Evolutionary conservation across 1,284 basidiomycete genomes (phyloP).

Genomic region (Kalmanozyma brasiliensis): DNA sequence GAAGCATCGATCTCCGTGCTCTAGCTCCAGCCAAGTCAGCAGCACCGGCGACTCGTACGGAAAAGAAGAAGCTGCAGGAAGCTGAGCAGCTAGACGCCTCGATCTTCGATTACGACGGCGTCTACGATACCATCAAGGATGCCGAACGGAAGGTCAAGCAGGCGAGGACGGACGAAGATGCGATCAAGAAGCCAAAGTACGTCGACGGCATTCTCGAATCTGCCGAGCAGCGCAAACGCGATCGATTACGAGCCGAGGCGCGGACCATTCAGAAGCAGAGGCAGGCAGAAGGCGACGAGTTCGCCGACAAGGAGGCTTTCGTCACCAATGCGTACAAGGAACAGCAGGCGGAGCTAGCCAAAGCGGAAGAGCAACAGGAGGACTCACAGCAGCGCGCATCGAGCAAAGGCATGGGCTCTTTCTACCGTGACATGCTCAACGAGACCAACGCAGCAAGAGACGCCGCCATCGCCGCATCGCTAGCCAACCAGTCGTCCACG

Average conservation of each 20-base stretch:
- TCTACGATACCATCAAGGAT: constrained; percentile 94
- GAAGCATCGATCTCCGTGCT: constrained; percentile 10
- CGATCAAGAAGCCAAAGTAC: constrained; percentile 82
- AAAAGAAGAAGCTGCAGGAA: constrained; percentile 67
- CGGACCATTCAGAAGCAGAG: constrained; percentile 96
- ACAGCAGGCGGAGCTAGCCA: constrained; percentile 90
- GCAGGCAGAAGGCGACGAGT: constrained; percentile 91
- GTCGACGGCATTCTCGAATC: constrained; percentile 83
- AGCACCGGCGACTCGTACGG: constrained; percentile 48
- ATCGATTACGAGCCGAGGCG: constrained; percentile 92
- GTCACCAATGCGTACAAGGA: constrained; percentile 97
- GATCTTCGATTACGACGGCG: constrained; percentile 94
- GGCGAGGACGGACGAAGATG: constrained; percentile 75
- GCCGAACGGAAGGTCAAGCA: constrained; percentile 75
- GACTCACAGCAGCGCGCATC: constrained; percentile 83
- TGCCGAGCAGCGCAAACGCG: constrained; percentile 85
- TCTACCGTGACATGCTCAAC: constrained; percentile 60
- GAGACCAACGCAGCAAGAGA: constrained; percentile 57
- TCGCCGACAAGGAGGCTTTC: constrained; percentile 92
- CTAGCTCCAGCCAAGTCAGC: constrained; percentile 23
- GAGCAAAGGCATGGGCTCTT: constrained; percentile 77
- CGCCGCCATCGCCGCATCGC: constrained; percentile 53
- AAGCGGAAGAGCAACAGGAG: constrained; percentile 75
- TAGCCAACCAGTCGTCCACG: constrained; percentile 5
- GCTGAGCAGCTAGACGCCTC: constrained; percentile 83